phyloP scores from a whole-genome alignment of 176 grass and related monocot species.

The Triticum dicoccoides region DNA sequence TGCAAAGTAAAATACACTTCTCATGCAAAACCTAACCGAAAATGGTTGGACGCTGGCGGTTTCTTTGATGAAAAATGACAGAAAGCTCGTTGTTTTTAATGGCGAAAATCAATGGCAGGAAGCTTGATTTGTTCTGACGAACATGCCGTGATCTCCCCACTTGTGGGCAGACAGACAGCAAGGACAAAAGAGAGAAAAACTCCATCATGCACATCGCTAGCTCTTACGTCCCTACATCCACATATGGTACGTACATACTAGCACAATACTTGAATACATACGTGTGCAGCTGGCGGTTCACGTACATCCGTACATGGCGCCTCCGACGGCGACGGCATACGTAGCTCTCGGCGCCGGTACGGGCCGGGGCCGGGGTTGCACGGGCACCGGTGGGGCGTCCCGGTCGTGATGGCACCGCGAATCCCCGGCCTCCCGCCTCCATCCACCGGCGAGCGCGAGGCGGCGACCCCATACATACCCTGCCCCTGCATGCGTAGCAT shows the following conservation, averaged over 20 bases:
- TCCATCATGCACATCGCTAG: no score
- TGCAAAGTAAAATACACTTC: neutral
- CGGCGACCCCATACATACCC: no score
- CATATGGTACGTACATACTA: neutral
- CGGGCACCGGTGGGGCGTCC: slow-evolving; percentile 41
- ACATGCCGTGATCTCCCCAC: neutral
- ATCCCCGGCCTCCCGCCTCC: no score
- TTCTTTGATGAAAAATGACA: no score
- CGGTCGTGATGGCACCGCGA: slow-evolving; percentile 41
- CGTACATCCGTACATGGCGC: neutral
- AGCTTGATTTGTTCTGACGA: neutral
- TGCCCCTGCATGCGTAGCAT: no score
- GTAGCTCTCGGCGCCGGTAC: neutral
- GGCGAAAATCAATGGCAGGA: neutral
- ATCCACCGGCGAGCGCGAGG: no score
- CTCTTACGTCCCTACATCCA: no score
- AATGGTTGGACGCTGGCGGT: no score
- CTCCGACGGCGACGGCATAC: neutral
- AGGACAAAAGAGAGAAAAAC: neutral
- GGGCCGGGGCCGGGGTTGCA: neutral
- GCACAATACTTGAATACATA: neutral
- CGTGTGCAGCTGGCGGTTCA: neutral
- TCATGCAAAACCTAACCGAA: neutral
- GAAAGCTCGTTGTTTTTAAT: no score
- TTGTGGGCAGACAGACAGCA: neutral